A percentile compares a stretch with the other conserved stretches of the same genome.
Conservation (phyloP, 106 monocot genomes). For the Apostasia shenzhenica region DNA sequence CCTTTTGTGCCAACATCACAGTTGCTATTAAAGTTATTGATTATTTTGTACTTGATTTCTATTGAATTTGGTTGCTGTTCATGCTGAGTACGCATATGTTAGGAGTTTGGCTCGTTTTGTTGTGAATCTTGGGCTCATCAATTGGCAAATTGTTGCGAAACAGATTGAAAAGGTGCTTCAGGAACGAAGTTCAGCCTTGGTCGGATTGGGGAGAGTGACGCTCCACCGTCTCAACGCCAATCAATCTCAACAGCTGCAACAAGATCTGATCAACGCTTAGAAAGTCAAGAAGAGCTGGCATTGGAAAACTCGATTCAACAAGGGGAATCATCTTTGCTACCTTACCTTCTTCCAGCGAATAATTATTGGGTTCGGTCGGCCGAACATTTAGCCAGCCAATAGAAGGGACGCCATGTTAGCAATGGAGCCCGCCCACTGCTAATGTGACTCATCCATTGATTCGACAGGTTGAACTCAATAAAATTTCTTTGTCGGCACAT, state of each 20-base stretch:
- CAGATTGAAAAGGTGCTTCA: constrained; percentile 31
- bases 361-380: no score
- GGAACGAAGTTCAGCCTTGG: constrained; percentile 47
- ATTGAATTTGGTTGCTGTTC: constrained; percentile 36
- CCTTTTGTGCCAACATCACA: no score
- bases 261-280: background rate
- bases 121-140: constrained; percentile 36
- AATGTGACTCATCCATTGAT: no score
- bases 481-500: no score
- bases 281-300: background rate
- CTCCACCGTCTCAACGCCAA: constrained; percentile 5
- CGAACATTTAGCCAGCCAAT: background rate
- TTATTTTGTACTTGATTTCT: background rate
- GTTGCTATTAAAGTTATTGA: no score
- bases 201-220: constrained; percentile 44
- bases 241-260: constrained; percentile 3
- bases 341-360: background rate
- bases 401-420: background rate
- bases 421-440: background rate
- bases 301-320: background rate
- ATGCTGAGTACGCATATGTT: constrained; percentile 31
- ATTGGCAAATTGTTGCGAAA: constrained; percentile 39
- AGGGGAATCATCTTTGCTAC: background rate
- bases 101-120: constrained; percentile 54
- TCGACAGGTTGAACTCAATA: no score